Percentiles rank a stretch among this genome's conserved stretches.
Evolutionary conservation across 176 grass and related monocot genomes (phyloP).

Genomic region (Stipa capillata): DNA sequence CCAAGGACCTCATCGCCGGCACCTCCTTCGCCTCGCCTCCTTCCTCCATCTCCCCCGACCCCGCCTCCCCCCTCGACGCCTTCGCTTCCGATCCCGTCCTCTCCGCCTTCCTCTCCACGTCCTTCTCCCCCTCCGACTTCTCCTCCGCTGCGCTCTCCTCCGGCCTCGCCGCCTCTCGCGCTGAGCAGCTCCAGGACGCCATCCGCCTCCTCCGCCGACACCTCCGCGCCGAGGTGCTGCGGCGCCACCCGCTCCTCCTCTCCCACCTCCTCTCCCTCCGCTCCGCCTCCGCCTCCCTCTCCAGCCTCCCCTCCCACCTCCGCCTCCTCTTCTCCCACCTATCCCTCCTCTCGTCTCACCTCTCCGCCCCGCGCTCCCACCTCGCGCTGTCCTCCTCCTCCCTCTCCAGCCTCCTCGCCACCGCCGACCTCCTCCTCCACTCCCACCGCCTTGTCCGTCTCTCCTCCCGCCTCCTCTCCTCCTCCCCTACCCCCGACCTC

Average conservation of each 20-base stretch:
- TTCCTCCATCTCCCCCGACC: background rate
- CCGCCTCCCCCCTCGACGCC: slow-evolving; percentile 66
- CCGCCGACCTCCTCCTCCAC: slow-evolving; percentile 82
- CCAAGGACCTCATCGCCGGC: slow-evolving; percentile 37
- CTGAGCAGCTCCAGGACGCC: slow-evolving; percentile 85
- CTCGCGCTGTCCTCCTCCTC: slow-evolving; percentile 69
- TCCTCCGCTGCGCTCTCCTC: slow-evolving; percentile 91
- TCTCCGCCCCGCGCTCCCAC: slow-evolving; percentile 58
- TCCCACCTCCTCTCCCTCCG: slow-evolving; percentile 91
- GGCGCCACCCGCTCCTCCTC: slow-evolving; percentile 76
- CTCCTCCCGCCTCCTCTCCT: slow-evolving; percentile 61
- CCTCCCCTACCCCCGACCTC: slow-evolving; percentile 49
- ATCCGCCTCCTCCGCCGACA: slow-evolving; percentile 70
- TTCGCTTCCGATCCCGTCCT: slow-evolving; percentile 93
- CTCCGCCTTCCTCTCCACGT: slow-evolving; percentile 78
- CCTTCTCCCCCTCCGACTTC: slow-evolving; percentile 79
- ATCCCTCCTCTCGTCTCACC: slow-evolving; percentile 62
- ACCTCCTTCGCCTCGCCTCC: slow-evolving; percentile 32
- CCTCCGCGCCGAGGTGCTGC: slow-evolving; percentile 87
- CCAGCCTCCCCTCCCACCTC: slow-evolving; percentile 60
- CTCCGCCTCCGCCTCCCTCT: slow-evolving; percentile 63
- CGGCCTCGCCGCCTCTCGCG: slow-evolving; percentile 70
- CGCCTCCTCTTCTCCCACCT: slow-evolving; percentile 69
- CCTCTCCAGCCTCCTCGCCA: slow-evolving; percentile 76
- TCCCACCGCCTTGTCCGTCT: slow-evolving; percentile 75